phyloP scores from a whole-genome alignment of 305 asterid species.

The Rubia balearica region DNA sequence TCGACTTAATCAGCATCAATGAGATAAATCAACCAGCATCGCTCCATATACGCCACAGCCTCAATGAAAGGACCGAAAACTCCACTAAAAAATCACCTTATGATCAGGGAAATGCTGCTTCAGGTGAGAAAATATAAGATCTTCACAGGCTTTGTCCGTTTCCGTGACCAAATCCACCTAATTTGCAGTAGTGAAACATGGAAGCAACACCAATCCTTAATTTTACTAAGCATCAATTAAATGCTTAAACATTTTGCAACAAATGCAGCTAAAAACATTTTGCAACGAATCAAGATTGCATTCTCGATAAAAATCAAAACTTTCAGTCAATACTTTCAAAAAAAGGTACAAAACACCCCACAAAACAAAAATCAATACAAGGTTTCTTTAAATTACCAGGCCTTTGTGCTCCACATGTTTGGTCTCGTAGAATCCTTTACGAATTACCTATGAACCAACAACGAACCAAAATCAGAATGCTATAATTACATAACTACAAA shows the following conservation, averaged over 20 bases:
- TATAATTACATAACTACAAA: background rate
- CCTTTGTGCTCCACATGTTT: constrained; percentile 92
- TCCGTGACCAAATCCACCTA: constrained; percentile 98
- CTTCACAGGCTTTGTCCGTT: constrained; percentile 90
- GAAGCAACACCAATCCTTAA: constrained; percentile 2
- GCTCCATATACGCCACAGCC: background rate
- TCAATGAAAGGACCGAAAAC: background rate
- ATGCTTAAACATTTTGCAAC: background rate
- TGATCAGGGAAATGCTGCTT: constrained; percentile 65
- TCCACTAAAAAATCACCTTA: constrained; percentile 38
- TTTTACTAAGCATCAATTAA: background rate
- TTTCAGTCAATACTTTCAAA: background rate
- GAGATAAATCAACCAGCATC: background rate
- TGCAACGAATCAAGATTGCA: background rate
- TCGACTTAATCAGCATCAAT: background rate
- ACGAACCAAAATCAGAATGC: constrained; percentile 13
- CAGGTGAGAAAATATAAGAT: constrained; percentile 60
- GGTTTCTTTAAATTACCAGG: constrained; percentile 31
- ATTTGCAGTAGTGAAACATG: constrained; percentile 1
- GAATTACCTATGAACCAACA: constrained; percentile 46
- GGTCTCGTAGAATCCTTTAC: constrained; percentile 58
- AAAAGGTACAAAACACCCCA: constrained; percentile 5
- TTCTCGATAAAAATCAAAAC: background rate
- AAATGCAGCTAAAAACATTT: background rate
- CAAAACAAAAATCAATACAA: background rate